Evolutionary conservation across 2,329 filamentous ascomycete species (phyloP).

Genomic region (Thielaviopsis punctulata): DNA sequence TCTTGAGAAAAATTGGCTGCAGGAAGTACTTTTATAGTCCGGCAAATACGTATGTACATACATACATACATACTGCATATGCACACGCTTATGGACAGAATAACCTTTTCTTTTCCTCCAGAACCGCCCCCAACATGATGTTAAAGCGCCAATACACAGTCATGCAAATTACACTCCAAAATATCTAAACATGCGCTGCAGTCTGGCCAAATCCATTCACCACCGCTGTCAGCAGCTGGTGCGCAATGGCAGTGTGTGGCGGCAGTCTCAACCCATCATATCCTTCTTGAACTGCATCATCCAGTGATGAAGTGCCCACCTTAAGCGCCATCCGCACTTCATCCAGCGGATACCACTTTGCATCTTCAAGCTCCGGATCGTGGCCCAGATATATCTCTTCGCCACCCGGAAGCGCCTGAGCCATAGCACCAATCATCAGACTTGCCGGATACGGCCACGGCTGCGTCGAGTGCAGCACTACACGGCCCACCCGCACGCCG

Average conservation of each 20-base stretch:
- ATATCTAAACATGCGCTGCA: conserved; percentile 7
- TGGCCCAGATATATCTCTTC: conserved; percentile 71
- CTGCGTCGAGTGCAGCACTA: conserved; percentile 69
- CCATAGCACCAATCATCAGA: conserved; percentile 76
- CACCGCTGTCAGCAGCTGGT: conserved; percentile 70
- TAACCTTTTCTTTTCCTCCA: no score
- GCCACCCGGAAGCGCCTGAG: conserved; percentile 60
- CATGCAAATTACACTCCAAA: no score
- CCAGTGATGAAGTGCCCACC: conserved; percentile 43
- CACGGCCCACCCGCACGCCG: conserved; percentile 57
- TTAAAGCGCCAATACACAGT: no score
- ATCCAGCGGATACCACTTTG: conserved; percentile 71
- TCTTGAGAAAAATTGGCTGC: background rate
- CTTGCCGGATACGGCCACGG: conserved; percentile 78
- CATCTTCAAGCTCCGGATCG: conserved; percentile 80
- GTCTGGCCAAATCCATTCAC: conserved; percentile 41
- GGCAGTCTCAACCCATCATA: conserved; percentile 66
- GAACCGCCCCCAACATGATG: no score
- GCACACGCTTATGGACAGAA: no score
- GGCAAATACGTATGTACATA: no score
- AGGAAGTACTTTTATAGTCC: no score
- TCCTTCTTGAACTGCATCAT: conserved; percentile 42
- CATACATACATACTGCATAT: no score
- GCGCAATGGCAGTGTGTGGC: conserved; percentile 76
- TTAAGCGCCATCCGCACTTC: conserved; percentile 62